Conservation (phyloP, 176 grass and related monocot genomes). For the Secale cereale region DNA sequence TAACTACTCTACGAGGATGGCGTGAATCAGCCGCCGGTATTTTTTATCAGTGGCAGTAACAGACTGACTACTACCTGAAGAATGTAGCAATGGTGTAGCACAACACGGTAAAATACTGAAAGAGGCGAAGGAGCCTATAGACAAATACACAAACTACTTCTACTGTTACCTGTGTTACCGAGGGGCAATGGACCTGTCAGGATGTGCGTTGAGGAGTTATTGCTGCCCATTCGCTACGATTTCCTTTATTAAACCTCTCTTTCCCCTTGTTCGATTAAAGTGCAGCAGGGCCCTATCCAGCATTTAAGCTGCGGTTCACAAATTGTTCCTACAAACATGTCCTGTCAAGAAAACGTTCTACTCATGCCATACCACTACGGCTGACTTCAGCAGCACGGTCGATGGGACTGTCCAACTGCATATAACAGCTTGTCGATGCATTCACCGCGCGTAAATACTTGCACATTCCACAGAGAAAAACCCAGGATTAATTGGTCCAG, state of each 20-base stretch:
- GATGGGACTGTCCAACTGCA: not conserved
- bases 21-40: too few relatives aligned
- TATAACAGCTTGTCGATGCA: too few relatives aligned
- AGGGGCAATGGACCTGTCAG: not conserved
- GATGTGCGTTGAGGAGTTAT: not conserved
- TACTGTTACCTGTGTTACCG: not conserved
- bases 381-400: slow-evolving; percentile 1
- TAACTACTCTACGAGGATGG: not conserved
- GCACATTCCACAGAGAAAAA: not conserved
- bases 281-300: not conserved
- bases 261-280: slow-evolving; percentile 13
- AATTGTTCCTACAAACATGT: not conserved
- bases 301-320: not conserved
- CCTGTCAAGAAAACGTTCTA: not conserved
- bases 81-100: not conserved
- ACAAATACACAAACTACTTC: not conserved
- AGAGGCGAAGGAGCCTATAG: not conserved
- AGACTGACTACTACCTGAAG: not conserved
- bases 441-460: not conserved
- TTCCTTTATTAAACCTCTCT: not conserved
- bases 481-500: not conserved
- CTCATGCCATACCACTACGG: not conserved
- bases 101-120: not conserved
- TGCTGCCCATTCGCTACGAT: not conserved
- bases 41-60: not conserved